Evolutionary conservation across 2,329 filamentous ascomycete species (phyloP), one percentile per base, ranked within the genome.

Genomic region (Pseudocercospora fuligena): DNA sequence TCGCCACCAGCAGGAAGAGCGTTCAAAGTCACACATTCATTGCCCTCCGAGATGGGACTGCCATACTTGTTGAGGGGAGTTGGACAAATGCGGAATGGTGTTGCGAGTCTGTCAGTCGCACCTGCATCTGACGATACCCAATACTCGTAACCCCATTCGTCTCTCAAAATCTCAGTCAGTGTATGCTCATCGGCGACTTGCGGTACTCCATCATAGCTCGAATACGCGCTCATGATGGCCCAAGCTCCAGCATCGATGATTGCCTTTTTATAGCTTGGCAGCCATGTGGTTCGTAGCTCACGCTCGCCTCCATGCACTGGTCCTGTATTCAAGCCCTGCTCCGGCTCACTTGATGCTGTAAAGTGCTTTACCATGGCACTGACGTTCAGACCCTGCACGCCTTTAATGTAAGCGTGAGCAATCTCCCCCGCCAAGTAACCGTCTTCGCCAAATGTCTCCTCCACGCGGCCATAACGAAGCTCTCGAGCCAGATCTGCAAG

Each of bases 351-450:
- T 73, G 88, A 92, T 1, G 86, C 91, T 12, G 88, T 89, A 75
- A 90, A 93, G 75, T 93, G 91, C 80, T 93, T 93, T 56, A 93
- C 88, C 78, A 88, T 92, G 16, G 90, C 87, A 25, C 87, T 88
- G 5, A 92, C 90, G 51, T 88, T 88, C 36, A 83, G 81, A 12
- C 83, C 84, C 76, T 93, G 89, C 1, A 92, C 78, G 25, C 90
- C 87, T 60, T 80, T 82, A 36, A 88, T 81, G 64, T 86, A 88
- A 36, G 83, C 80, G 73, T 90, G 87, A 0, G 85, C 88, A 66
- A 92, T 85, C 74, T 93, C 90, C 6, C 90, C 90, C 2, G 88
- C 84, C 69, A 93, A 82, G 72, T 86, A 90, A 0, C 85, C 80
- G 69, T 93, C 91, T 75, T 93, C 91, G 31, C 88, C 87, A 73